A percentile compares a stretch with the other conserved stretches of the same genome.
These are phyloP conservation scores for Cutaneotrichosporon arboriforme DNA, from an alignment of 1,284 basidiomycete genomes.

Conservation along the genomic window DNA sequence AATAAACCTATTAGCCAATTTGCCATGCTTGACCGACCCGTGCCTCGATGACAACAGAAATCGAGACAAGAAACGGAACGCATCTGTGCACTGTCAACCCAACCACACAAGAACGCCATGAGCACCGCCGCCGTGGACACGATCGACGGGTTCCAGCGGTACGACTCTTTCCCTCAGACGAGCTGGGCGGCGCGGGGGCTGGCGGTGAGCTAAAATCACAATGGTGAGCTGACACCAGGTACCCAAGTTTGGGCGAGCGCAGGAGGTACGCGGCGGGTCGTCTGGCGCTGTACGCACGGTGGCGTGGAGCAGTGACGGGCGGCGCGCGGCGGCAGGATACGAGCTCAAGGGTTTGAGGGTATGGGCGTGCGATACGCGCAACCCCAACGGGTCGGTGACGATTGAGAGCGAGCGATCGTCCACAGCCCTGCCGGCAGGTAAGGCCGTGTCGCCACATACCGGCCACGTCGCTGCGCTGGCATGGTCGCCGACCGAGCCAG, in stretches of 20 bases:
- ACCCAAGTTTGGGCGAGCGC: constrained; percentile 19
- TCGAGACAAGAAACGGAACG: too few relatives aligned
- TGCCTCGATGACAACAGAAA: too few relatives aligned
- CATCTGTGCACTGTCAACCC: too few relatives aligned
- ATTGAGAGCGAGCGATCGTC: constrained; percentile 13
- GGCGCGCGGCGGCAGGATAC: constrained; percentile 24
- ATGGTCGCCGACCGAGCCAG: constrained; percentile 37
- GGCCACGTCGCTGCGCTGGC: constrained; percentile 37
- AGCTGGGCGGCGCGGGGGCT: constrained; percentile 23
- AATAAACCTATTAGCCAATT: too few relatives aligned
- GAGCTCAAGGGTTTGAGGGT: constrained; percentile 25
- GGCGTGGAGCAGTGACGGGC: constrained; percentile 30
- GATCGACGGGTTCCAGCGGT: constrained; percentile 14
- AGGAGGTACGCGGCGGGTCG: constrained; percentile 26
- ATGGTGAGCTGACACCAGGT: constrained; percentile 10
- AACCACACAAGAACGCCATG: too few relatives aligned
- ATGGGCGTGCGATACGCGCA: constrained; percentile 20
- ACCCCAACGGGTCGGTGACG: neutral
- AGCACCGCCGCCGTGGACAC: neutral
- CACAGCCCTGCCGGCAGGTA: constrained; percentile 19
- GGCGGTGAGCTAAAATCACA: constrained; percentile 8
- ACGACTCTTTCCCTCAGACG: constrained; percentile 22
- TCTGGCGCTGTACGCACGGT: constrained; percentile 22
- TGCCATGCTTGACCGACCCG: too few relatives aligned
- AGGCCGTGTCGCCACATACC: constrained; percentile 30